phyloP scores from a whole-genome alignment of 805 yeast genomes.

The Candida xiaguanensis region DNA sequence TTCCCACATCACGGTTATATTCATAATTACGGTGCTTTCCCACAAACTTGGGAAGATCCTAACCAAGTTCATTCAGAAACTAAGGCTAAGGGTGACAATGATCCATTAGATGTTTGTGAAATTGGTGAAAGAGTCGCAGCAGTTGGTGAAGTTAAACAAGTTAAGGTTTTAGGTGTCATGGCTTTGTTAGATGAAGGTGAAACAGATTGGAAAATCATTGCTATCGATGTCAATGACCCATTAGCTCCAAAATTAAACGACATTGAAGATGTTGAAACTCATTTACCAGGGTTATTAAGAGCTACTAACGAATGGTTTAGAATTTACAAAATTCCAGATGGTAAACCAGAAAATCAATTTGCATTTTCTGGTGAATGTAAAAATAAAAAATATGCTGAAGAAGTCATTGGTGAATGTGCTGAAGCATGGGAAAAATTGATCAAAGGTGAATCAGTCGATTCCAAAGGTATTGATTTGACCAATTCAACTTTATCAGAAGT shows the following conservation, averaged over 20 bases:
- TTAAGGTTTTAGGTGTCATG: conserved; percentile 70
- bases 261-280: conserved; percentile 62
- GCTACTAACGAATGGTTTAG: conserved; percentile 77
- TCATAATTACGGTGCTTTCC: conserved; percentile 98
- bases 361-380: conserved; percentile 70
- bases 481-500: conserved; percentile 68
- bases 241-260: conserved; percentile 56
- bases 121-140: conserved; percentile 45
- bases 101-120: conserved; percentile 75
- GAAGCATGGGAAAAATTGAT: conserved; percentile 64
- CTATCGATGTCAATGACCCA: conserved; percentile 64
- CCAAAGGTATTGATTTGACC: conserved; percentile 63
- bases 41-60: conserved; percentile 85
- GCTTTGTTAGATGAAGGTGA: conserved; percentile 91
- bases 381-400: conserved; percentile 55
- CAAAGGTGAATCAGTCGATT: conserved; percentile 34
- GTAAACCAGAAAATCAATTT: conserved; percentile 71
- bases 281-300: conserved; percentile 68
- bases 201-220: conserved; percentile 90
- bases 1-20: conserved; percentile 99
- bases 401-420: conserved; percentile 60
- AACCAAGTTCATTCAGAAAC: conserved; percentile 61
- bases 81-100: conserved; percentile 78
- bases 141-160: conserved; percentile 55
- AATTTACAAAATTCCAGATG: conserved; percentile 79